These are phyloP conservation scores for Dillenia suffruticosa DNA, from an alignment of 164 flowering plant species.

Conservation along the genomic window DNA sequence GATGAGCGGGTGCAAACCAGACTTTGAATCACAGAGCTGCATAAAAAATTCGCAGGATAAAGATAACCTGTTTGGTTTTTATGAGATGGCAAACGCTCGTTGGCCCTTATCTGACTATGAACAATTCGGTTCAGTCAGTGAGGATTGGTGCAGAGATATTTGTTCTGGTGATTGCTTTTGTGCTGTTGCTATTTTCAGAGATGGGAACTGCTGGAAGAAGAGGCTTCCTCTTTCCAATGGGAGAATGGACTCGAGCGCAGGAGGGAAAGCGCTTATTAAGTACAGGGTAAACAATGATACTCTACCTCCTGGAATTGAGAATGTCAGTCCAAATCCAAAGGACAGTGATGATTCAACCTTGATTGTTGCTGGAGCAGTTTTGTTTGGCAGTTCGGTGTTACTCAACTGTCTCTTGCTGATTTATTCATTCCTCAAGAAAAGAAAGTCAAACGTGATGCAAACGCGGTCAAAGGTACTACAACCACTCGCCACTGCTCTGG, in stretches of 20 bases:
- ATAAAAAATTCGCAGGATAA: not conserved
- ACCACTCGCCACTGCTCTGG: not conserved
- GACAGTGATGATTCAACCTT: not conserved
- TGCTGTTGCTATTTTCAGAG: slow-evolving; percentile 5
- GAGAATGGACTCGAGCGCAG: not conserved
- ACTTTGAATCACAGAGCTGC: not conserved
- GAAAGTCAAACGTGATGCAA: too few relatives aligned
- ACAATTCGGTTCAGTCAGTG: not conserved
- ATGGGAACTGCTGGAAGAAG: slow-evolving; percentile 17
- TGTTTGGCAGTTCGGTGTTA: slow-evolving; percentile 9
- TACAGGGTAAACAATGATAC: slow-evolving; percentile 5
- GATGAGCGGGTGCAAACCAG: slow-evolving; percentile 1
- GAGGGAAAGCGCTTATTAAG: slow-evolving; percentile 15
- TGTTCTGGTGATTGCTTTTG: slow-evolving; percentile 24
- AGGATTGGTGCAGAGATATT: slow-evolving; percentile 3
- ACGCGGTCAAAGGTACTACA: not conserved
- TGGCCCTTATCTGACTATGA: slow-evolving; percentile 7
- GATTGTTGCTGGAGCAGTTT: not conserved
- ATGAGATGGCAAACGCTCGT: not conserved
- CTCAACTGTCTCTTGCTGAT: slow-evolving; percentile 5
- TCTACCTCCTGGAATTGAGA: not conserved
- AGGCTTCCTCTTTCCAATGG: slow-evolving; percentile 15
- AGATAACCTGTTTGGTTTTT: not conserved
- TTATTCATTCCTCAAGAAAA: not conserved
- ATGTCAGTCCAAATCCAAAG: not conserved